A percentile compares a stretch with the other conserved stretches of the same genome.
Evolutionary conservation across 2,329 filamentous ascomycete genomes (phyloP).

Genomic region (Plectosphaerella sp.): DNA sequence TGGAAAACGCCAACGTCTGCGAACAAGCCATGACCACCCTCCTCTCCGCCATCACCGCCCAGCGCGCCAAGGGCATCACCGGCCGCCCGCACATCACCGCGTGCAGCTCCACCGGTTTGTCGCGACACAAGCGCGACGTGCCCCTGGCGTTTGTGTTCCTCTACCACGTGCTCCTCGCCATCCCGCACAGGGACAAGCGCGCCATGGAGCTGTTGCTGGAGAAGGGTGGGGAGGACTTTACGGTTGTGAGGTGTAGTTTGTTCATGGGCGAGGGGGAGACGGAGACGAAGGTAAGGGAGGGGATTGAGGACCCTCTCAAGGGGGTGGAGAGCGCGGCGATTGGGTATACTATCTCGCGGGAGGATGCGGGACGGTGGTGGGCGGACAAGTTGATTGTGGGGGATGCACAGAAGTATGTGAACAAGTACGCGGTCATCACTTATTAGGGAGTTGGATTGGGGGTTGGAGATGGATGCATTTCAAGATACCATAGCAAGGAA

Average conservation of each 20-base stretch:
- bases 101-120: conserved; percentile 39
- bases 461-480: background rate
- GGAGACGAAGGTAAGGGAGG: conserved; percentile 18
- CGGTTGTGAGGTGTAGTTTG: conserved; percentile 24
- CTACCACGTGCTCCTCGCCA: conserved; percentile 31
- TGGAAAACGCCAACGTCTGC: conserved; percentile 46
- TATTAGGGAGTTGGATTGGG: conserved; percentile 6
- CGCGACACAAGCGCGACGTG: conserved; percentile 29
- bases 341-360: conserved; percentile 35
- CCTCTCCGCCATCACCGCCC: conserved; percentile 28
- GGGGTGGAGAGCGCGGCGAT: conserved; percentile 28
- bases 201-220: conserved; percentile 35
- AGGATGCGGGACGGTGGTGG: conserved; percentile 37
- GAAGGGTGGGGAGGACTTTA: conserved; percentile 19
- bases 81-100: conserved; percentile 29
- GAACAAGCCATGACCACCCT: conserved; percentile 36
- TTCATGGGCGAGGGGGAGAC: conserved; percentile 17
- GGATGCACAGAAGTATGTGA: conserved; percentile 15
- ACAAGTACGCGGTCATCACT: conserved; percentile 23
- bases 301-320: conserved; percentile 24
- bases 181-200: conserved; percentile 38
- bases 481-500: no score
- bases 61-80: conserved; percentile 17
- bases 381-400: conserved; percentile 27
- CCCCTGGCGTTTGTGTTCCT: conserved; percentile 33